Evolutionary conservation across 2,329 filamentous ascomycete species (phyloP), one percentile per base, ranked within the genome.

Genomic region (Dothiorella sarmentorum): DNA sequence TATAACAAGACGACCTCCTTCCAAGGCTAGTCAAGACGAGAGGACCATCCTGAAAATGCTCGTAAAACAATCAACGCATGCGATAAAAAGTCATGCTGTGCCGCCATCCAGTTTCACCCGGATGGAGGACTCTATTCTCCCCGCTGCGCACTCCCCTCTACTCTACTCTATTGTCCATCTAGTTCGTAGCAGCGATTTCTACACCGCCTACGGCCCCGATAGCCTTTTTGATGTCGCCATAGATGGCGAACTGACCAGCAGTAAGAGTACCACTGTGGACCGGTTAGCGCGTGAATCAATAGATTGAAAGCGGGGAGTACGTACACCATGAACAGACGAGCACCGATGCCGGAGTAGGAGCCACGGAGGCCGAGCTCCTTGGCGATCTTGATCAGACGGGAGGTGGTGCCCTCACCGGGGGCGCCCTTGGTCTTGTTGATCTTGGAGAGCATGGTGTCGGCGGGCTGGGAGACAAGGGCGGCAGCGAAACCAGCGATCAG

Each of bases 351-450:
- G 70, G 82, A 79, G 81, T 87, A 95, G 59, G 84, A 88, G 67
- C 90, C 90, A 68, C 81, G 82, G 74, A 95, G 62, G 72, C 90
- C 90, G 69, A 95, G 88, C 79, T 95, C 90, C 79, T 87, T 88
- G 67, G 79, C 89, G 71, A 95, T 95, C 87, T 94, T 94, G 82
- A 93, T 81, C 71, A 95, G 79, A 76, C 90, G 87, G 75, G 80
- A 83, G 73, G 84, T 84, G 69, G 89, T 94, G 71, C 90, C 85
- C 82, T 95, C 89, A 82, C 90, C 90, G 66, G 90, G 90, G 62
- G 85, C 81, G 78, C 89, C 90, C 82, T 90, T 86, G 79, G 88
- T 90, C 88, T 94, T 94, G 88, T 95, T 95, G 83, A 95, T 94
- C 85, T 93, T 94, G 80, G 85, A 89, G 65, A 95, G 86, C 90